Conservation (phyloP, 2,329 filamentous ascomycete genomes). For the Trichophyton mentagrophytes region DNA sequence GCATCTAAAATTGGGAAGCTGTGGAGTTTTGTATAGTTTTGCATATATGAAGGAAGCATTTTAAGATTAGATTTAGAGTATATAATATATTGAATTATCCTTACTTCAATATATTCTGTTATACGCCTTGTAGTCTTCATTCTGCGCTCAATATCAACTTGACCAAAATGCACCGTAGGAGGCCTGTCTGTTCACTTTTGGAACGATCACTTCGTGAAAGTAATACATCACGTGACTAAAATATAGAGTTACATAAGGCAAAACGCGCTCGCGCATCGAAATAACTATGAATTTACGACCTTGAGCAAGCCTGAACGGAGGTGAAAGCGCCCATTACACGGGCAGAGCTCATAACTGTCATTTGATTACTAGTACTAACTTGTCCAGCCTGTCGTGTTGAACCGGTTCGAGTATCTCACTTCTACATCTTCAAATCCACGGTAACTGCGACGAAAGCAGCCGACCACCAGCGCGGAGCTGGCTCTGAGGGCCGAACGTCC, state of each 20-base stretch:
- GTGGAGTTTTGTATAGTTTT: not conserved
- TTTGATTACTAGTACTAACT: not conserved
- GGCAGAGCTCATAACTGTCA: not conserved
- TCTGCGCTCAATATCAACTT: too few relatives aligned
- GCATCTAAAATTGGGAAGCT: not conserved
- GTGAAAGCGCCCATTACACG: not conserved
- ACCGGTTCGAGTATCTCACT: not conserved
- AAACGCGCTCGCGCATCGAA: conserved; percentile 2
- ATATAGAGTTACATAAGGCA: not conserved
- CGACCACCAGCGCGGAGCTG: not conserved
- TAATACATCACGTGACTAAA: not conserved
- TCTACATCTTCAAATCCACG: not conserved
- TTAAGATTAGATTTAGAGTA: not conserved
- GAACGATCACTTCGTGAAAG: too few relatives aligned
- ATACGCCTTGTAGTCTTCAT: not conserved
- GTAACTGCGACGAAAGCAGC: not conserved
- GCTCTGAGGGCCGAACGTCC: not conserved
- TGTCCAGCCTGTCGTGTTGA: not conserved
- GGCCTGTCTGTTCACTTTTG: too few relatives aligned
- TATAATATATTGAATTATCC: not conserved
- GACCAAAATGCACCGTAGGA: too few relatives aligned
- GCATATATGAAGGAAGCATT: not conserved
- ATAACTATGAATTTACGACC: not conserved
- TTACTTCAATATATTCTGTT: not conserved
- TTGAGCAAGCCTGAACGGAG: not conserved